Evolutionary conservation across 108 stramenopile species (phyloP), one percentile per base, ranked within the genome.

Genomic region (Pseudonitzschia delicatissima): DNA sequence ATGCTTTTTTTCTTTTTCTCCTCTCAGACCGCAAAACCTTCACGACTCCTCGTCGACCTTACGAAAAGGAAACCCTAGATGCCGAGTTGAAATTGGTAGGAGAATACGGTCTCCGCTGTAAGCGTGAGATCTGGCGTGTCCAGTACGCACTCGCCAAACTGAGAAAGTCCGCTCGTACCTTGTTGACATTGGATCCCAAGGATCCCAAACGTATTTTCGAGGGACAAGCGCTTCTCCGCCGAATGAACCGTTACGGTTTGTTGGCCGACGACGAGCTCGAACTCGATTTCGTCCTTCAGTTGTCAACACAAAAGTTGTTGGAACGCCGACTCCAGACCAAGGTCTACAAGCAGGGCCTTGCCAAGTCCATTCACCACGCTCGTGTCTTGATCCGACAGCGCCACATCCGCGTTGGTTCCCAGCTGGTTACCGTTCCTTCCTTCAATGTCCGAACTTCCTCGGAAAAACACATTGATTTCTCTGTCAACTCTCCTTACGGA

Each of bases 101-200:
- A 78, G 98, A 99, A 85, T 98, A 99, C 84, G 99, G 99, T 45
- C 95, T 99, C 51, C 88, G 99, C 64, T 98, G 98, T 95, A 99
- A 99, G 96, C 94, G 98, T 73, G 99, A 99, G 79, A 98, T 99
- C 87, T 99, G 99, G 99, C 97, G 99, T 60, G 94, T 96, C 45
- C 99, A 99, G 84, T 97, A 92, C 59, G 96, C 96, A 40, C 82
- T 99, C 62, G 98, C 99, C 77, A 99, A 99, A 88, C 92, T 98
- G 74, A 96, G 99, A 68, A 98, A 98, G 92, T 96, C 96, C 40
- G 98, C 98, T 47, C 96, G 98, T 75, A 87, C 91, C 48, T 75
- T 99, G 57, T 70, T 99, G 31, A 99, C 98, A 35, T 90, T 99
- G 26, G 97, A 98, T 58, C 80, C 86, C 45, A 94, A 96, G 83